Evolutionary conservation across 305 asterid species (phyloP).

Genomic region (Solanum hybrid): DNA sequence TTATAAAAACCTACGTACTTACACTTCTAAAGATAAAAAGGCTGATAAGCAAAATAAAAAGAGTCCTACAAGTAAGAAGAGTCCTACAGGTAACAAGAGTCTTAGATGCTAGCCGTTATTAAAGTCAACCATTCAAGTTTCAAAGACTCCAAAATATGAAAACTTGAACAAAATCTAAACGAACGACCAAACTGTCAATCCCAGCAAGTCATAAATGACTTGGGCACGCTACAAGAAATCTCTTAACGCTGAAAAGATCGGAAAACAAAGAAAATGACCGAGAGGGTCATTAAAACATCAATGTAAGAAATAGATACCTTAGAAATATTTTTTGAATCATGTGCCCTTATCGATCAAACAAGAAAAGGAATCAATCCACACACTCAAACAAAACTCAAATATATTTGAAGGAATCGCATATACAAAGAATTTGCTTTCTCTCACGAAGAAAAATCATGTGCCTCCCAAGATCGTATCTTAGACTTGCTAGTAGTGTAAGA

Average conservation of each 20-base stretch:
- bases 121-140: background rate
- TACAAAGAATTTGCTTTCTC: too few species aligned
- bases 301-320: background rate
- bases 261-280: background rate
- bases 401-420: too few species aligned
- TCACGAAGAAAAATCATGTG: too few species aligned
- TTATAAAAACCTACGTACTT: background rate
- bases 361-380: too few species aligned
- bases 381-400: too few species aligned
- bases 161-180: too few species aligned
- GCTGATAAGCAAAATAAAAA: background rate
- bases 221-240: background rate
- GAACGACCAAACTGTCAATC: background rate
- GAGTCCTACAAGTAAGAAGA: background rate
- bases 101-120: background rate
- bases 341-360: too few species aligned
- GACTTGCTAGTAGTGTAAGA: too few species aligned
- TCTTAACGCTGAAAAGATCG: background rate
- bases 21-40: background rate
- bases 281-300: background rate
- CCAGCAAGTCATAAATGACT: background rate
- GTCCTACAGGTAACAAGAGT: background rate
- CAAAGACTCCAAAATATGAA: background rate
- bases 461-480: too few species aligned
- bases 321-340: too few species aligned